Evolutionary conservation across 805 yeast genomes (phyloP).

Genomic region (Candida piceae): DNA sequence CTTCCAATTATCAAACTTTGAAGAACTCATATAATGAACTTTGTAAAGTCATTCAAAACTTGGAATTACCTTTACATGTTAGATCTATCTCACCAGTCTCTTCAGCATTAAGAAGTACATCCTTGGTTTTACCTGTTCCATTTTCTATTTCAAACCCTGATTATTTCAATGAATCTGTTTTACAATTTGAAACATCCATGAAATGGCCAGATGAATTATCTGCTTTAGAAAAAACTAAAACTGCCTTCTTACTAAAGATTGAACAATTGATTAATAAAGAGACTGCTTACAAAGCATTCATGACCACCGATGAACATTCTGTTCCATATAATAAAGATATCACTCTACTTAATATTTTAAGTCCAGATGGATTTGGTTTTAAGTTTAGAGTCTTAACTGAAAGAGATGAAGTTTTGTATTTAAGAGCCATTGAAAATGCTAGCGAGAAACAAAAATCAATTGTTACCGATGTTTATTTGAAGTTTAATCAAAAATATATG

Average conservation of each 20-base stretch:
- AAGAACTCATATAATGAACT: slow-evolving; percentile 49
- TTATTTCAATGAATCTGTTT: slow-evolving; percentile 71
- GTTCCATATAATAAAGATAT: slow-evolving; percentile 63
- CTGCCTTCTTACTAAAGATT: slow-evolving; percentile 79
- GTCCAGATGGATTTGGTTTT: slow-evolving; percentile 91
- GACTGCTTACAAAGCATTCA: slow-evolving; percentile 49
- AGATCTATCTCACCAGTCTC: slow-evolving; percentile 72
- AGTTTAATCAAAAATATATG: slow-evolving; percentile 59
- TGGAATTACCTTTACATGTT: slow-evolving; percentile 65
- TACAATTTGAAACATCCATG: slow-evolving; percentile 86
- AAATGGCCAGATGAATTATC: slow-evolving; percentile 92
- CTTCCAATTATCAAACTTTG: slow-evolving; percentile 36
- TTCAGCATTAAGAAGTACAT: slow-evolving; percentile 68
- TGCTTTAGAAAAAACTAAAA: slow-evolving; percentile 83
- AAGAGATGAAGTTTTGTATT: slow-evolving; percentile 70
- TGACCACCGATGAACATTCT: slow-evolving; percentile 58
- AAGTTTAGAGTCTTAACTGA: slow-evolving; percentile 72
- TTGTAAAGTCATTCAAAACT: slow-evolving; percentile 39
- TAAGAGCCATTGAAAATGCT: slow-evolving; percentile 65
- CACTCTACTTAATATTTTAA: slow-evolving; percentile 55
- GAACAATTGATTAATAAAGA: slow-evolving; percentile 42
- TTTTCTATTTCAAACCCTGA: slow-evolving; percentile 71
- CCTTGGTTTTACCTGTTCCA: slow-evolving; percentile 76
- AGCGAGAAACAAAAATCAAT: slow-evolving; percentile 54
- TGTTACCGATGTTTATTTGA: slow-evolving; percentile 56